Evolutionary conservation across 1,284 basidiomycete genomes (phyloP), one percentile per base, ranked within the genome.

Genomic region (Dichomitus squalens): DNA sequence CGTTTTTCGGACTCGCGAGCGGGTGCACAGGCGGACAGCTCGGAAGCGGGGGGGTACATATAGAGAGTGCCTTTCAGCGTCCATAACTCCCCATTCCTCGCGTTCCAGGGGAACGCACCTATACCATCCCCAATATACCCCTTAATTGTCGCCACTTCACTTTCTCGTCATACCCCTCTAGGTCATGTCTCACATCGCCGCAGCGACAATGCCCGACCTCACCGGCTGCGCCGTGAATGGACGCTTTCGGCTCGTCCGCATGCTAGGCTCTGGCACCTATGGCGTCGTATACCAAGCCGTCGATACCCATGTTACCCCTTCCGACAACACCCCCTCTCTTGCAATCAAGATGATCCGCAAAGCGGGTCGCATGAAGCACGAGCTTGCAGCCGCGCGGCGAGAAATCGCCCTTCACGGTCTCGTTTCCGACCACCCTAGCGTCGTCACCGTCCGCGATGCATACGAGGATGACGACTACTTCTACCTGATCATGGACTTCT

Each of bases 401-500:
- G 73, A 75, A 53, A 53, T 64, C 18, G 38, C 41, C 7, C 34
- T 76, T 80, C 87, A 90, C 67, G 71, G 75, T 38, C 75, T 79
- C 36, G 81, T 84, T 7, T 78, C 79, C 4, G 68, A 71, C 16
- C 84, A 88, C 66, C 77, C 79, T 14, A 81, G 81, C 65, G 76
- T 88, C 61, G 80, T 85, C 56, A 79, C 78, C 2, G 68, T 88
- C 12, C 79, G 83, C 71, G 78, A 77, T 51, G 79, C 82, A 53
- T 74, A 86, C 57, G 79, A 83, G 34, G 70, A 79, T 79, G 54
- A 76, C 14, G 75, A 77, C 18, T 79, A 76, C 69, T 73, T 84
- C 64, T 87, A 81, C 70, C 77, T 87, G 58, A 75, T 87, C 59
- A 73, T 87, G 68, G 82, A 87, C 69, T 84, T 81, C 68, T 83